A percentile compares a stretch with the other conserved stretches of the same genome.
Evolutionary conservation across 139 green algal genomes (phyloP).

Genomic region (Trebouxia sp.): DNA sequence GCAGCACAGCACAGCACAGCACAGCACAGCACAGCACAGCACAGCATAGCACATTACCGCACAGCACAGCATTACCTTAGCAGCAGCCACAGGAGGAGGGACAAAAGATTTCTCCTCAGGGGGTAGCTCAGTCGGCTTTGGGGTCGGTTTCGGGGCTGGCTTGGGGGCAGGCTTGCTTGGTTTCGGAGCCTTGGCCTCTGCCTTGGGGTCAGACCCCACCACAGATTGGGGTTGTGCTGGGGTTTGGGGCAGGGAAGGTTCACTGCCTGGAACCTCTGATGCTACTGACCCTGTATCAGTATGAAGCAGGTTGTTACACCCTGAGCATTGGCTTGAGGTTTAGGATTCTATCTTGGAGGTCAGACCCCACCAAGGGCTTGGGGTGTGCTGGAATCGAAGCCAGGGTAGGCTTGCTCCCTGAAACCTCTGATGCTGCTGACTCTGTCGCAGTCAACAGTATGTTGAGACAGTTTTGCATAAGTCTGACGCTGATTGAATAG

Average conservation of each 20-base stretch:
- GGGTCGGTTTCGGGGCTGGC: too few species aligned
- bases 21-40: neutral
- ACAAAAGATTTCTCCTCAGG: neutral
- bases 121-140: neutral
- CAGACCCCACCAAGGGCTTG: neutral
- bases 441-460: neutral
- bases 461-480: too few species aligned
- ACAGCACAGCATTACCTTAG: neutral
- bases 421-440: neutral
- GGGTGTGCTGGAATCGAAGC: neutral
- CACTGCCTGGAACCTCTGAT: neutral
- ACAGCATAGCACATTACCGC: neutral
- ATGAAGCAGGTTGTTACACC: neutral
- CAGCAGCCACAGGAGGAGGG: neutral
- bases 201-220: neutral
- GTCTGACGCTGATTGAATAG: too few species aligned
- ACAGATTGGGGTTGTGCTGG: neutral
- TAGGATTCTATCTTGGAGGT: neutral
- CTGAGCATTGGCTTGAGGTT: neutral
- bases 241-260: neutral
- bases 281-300: neutral
- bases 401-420: neutral
- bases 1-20: neutral
- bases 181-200: neutral
- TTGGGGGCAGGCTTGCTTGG: conserved; percentile 7